A percentile compares a stretch with the other conserved stretches of the same genome.
phyloP scores from a whole-genome alignment of 148 eudicot genomes.

The Gaultheria prostrata region DNA sequence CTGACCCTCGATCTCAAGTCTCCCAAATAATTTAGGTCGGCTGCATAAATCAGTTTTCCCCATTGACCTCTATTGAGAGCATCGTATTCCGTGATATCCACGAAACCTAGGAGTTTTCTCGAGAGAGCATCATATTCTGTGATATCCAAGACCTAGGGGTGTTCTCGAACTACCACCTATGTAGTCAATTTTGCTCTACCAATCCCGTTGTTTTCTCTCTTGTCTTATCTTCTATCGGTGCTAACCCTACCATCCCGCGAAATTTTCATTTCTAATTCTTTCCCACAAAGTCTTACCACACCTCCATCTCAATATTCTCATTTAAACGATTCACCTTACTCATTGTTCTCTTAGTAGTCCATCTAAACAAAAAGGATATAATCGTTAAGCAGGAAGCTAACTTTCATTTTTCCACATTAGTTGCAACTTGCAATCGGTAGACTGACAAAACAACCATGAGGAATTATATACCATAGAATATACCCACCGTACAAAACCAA shows the following conservation, averaged over 20 bases:
- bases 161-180: not conserved
- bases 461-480: constrained; percentile 1
- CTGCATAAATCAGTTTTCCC: not conserved
- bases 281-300: not conserved
- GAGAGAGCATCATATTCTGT: not conserved
- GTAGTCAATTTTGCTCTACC: not conserved
- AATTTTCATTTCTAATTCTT: not conserved
- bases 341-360: not conserved
- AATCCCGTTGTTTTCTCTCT: not conserved
- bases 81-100: not conserved
- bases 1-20: not conserved
- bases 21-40: not conserved
- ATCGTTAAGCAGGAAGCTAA: not conserved
- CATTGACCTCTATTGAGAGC: not conserved
- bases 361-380: not conserved
- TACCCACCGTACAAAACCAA: not conserved
- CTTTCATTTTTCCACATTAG: not conserved
- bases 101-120: not conserved
- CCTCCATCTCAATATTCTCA: not conserved
- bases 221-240: not conserved
- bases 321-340: too few relatives aligned
- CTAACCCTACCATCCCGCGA: not conserved
- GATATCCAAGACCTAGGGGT: not conserved
- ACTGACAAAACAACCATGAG: not conserved
- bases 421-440: not conserved